Base-by-base conservation (phyloP, 2,329 filamentous ascomycete species). In the Epichloe uncinata region DNA sequence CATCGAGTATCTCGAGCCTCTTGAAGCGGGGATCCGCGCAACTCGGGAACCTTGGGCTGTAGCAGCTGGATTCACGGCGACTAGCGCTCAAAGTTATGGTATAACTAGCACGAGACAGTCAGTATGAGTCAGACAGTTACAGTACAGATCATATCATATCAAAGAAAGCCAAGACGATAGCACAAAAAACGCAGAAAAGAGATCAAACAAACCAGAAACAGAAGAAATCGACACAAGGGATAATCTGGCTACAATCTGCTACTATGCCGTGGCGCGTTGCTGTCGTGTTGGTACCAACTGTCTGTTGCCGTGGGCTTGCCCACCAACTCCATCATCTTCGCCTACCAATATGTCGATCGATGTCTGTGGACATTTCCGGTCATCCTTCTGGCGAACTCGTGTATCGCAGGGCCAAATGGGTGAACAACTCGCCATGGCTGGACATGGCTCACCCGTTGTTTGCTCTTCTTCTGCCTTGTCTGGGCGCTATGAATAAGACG, bases 161-260 rank as follows among this genome's bases (percentile, higher is more conserved):
- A 49, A 45, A 48, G 33, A 65, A 56, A 67, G 61, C 61, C 79
- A 79, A 79, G 77, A 81, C 77, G 81, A 81, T 86, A 85, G 83
- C 82, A 84, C 78, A 82, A 72, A 69, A 69, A 50, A 44, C 54
- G 47, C 51, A 53, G 48, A 54, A 53, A 53, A 54, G 33, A 45
- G 33, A 47, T 48, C 45, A 43, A 50, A 49, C 42, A 50, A 49
- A 54, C 62, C 53, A 69, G 49, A 46, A 53, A 49, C 45, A 53
- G 40, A 51, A 49, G 50, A 43, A 66, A 66, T 67, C 69, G 69
- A 69, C 69, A 66, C 66, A 66, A 65, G 65, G 69, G 59, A 63
- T 65, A 44, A 45, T 18, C 18, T 45, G 33, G 47, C 43, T 49
- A 50, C 48, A 35, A 37, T 20, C 22, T 50, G 42, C 43, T 46